Conservation (phyloP, 2,329 filamentous ascomycete species). For the Sodiomyces alkalinus region DNA sequence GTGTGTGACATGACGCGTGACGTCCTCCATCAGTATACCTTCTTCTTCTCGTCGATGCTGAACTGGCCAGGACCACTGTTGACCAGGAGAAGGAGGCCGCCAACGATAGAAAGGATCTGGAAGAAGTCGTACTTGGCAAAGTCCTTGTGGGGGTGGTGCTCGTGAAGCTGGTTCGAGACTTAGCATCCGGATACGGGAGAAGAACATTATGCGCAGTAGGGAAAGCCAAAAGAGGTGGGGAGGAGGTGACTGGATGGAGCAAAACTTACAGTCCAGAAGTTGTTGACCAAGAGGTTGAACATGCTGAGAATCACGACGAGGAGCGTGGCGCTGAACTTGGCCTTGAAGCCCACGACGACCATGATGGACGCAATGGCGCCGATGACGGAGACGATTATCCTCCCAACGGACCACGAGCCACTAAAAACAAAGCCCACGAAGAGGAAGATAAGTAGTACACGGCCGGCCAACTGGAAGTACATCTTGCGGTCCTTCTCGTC, state of each 20-base stretch:
- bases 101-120: slow-evolving; percentile 97
- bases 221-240: too few species aligned
- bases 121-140: slow-evolving; percentile 99
- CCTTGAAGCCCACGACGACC: slow-evolving; percentile 99
- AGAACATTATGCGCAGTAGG: background rate
- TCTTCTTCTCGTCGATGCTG: slow-evolving; percentile 99
- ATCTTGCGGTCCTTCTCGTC: slow-evolving; percentile 99
- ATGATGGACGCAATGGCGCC: slow-evolving; percentile 89
- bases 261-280: slow-evolving; percentile 91
- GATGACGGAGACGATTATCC: slow-evolving; percentile 68
- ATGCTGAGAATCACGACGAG: slow-evolving; percentile 88
- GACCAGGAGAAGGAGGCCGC: slow-evolving; percentile 86
- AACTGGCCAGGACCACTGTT: slow-evolving; percentile 98
- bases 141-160: slow-evolving; percentile 97
- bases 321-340: slow-evolving; percentile 94
- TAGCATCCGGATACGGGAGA: background rate
- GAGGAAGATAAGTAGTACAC: slow-evolving; percentile 91
- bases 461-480: slow-evolving; percentile 97
- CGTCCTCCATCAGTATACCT: slow-evolving; percentile 99
- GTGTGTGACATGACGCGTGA: too few species aligned
- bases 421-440: slow-evolving; percentile 95
- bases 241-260: background rate
- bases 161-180: slow-evolving; percentile 54
- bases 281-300: slow-evolving; percentile 97
- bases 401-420: slow-evolving; percentile 81